A percentile compares a stretch with the other conserved stretches of the same genome.
Evolutionary conservation across 495 filamentous ascomycete species (phyloP).

Genomic region (Penicillium angulare): DNA sequence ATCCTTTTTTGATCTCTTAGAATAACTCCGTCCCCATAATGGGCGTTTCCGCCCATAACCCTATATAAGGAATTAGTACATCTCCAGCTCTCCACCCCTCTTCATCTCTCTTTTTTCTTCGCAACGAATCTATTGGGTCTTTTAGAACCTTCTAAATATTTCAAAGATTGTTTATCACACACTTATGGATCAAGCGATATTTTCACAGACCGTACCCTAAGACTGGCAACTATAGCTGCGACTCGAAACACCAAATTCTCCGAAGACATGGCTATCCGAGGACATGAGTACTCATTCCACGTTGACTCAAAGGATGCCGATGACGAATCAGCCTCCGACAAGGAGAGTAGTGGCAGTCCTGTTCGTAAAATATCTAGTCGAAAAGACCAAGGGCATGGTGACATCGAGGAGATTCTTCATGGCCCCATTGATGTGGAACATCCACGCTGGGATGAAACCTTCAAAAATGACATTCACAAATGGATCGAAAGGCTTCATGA

Average conservation of each 20-base stretch:
- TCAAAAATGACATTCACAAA: slow-evolving; percentile 16
- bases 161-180: too few relatives aligned
- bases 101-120: too few relatives aligned
- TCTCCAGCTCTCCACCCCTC: too few relatives aligned
- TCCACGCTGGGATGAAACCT: background rate
- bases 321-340: background rate
- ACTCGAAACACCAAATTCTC: slow-evolving; percentile 43
- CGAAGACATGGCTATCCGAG: slow-evolving; percentile 30
- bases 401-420: slow-evolving; percentile 28
- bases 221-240: slow-evolving; percentile 47
- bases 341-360: background rate
- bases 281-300: slow-evolving; percentile 42
- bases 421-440: background rate
- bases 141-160: too few relatives aligned
- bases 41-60: too few relatives aligned
- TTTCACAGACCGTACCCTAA: slow-evolving; percentile 33
- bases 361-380: background rate
- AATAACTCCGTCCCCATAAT: too few relatives aligned
- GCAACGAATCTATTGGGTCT: too few relatives aligned
- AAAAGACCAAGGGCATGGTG: background rate
- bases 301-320: background rate
- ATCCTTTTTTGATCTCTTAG: too few relatives aligned
- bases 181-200: slow-evolving; percentile 38
- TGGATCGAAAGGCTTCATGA: slow-evolving; percentile 34
- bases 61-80: too few relatives aligned